phyloP scores from a whole-genome alignment of 768 basidiomycete species.

The Fistulinella prunicolor region DNA sequence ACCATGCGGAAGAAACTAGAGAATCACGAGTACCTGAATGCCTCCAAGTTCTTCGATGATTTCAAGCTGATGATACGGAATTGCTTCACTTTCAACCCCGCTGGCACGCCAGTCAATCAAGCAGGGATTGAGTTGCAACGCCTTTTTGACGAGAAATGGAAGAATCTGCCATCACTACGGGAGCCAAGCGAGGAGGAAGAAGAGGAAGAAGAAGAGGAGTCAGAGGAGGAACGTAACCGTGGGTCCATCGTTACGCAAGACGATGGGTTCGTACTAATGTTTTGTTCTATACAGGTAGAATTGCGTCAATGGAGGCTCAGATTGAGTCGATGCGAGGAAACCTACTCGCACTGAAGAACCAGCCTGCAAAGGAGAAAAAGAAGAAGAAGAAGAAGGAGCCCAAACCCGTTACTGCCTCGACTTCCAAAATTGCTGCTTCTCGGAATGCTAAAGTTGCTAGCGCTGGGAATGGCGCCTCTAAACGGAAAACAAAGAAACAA shows the following conservation, averaged over 20 bases:
- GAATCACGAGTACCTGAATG: slow-evolving; percentile 68
- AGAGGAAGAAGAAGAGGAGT: slow-evolving; percentile 60
- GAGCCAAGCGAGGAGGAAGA: slow-evolving; percentile 58
- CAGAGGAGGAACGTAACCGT: slow-evolving; percentile 70
- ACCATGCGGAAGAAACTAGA: slow-evolving; percentile 89
- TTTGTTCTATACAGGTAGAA: slow-evolving; percentile 50
- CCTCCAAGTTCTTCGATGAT: slow-evolving; percentile 82
- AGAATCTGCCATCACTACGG: slow-evolving; percentile 60
- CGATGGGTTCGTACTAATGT: slow-evolving; percentile 8
- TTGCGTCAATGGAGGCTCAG: slow-evolving; percentile 76
- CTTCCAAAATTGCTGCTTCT: slow-evolving; percentile 52
- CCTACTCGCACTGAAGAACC: slow-evolving; percentile 58
- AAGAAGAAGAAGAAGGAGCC: slow-evolving; percentile 70
- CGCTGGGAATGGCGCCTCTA: slow-evolving; percentile 43
- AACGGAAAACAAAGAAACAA: slow-evolving; percentile 62
- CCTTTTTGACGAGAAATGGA: slow-evolving; percentile 93
- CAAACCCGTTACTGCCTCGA: slow-evolving; percentile 55
- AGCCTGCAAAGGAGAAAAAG: slow-evolving; percentile 59
- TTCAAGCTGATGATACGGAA: slow-evolving; percentile 95
- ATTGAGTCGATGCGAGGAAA: slow-evolving; percentile 75
- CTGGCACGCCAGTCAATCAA: slow-evolving; percentile 80
- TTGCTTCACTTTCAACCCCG: slow-evolving; percentile 89
- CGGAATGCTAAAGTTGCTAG: slow-evolving; percentile 46
- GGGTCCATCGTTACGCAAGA: slow-evolving; percentile 24
- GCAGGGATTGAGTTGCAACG: slow-evolving; percentile 84